phyloP scores from a whole-genome alignment of 2,329 filamentous ascomycete genomes.

The Hypoxylon sp. region DNA sequence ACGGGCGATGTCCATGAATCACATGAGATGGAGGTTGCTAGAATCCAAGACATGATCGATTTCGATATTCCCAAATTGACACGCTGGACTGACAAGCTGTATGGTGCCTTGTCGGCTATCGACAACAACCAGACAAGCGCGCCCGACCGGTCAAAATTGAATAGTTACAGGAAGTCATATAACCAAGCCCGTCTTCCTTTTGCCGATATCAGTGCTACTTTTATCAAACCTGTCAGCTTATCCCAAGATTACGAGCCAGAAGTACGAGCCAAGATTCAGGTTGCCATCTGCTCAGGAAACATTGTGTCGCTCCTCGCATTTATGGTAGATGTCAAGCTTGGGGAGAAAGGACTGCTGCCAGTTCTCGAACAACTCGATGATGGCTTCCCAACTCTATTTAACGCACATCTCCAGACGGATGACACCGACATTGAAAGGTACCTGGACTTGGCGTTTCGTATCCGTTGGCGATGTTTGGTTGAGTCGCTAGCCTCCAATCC shows the following conservation, averaged over 20 bases:
- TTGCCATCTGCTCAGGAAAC: constrained; percentile 46
- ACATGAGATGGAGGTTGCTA: constrained; percentile 43
- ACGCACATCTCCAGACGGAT: constrained; percentile 6
- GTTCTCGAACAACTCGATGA: constrained; percentile 49
- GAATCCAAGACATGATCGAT: constrained; percentile 49
- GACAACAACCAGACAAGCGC: constrained; percentile 29
- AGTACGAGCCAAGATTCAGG: constrained; percentile 30
- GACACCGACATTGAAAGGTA: constrained; percentile 10
- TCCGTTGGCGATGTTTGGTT: constrained; percentile 47
- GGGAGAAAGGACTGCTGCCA: constrained; percentile 19
- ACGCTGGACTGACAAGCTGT: constrained; percentile 46
- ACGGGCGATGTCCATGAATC: constrained; percentile 37
- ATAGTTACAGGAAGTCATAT: constrained; percentile 33
- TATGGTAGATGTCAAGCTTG: constrained; percentile 38
- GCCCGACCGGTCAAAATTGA: constrained; percentile 39
- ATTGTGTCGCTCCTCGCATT: constrained; percentile 48
- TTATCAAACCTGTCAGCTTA: constrained; percentile 41
- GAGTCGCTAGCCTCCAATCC: constrained; percentile 36
- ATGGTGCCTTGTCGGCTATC: constrained; percentile 38
- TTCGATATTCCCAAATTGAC: constrained; percentile 50
- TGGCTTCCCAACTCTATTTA: constrained; percentile 45
- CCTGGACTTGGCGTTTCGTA: constrained; percentile 46
- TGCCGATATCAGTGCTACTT: constrained; percentile 30
- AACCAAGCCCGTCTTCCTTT: constrained; percentile 44
- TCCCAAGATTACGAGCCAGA: constrained; percentile 37